Evolutionary conservation across 495 filamentous ascomycete species (phyloP), one percentile per base, ranked within the genome.

Genomic region (Aspergillus incahuasiensis): DNA sequence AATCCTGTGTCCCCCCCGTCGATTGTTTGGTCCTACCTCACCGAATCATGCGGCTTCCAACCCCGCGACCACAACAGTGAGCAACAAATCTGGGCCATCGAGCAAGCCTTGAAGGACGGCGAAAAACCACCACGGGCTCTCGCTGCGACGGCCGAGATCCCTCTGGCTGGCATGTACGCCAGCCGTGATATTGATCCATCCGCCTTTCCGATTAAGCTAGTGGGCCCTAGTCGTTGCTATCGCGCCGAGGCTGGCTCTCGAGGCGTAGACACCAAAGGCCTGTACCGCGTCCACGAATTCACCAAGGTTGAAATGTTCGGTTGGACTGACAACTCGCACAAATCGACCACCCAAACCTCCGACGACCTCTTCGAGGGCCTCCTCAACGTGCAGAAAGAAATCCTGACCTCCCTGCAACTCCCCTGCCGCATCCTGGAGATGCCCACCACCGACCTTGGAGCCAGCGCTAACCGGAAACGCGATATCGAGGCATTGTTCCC

Each of bases 241-340:
- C 86, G 94, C 44, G 94, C 94, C 15, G 94, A 98, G 71, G 95
- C 94, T 1, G 94, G 94, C 18, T 86, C 89, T 5, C 79, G 94
- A 18, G 94, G 94, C 30, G 83, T 83, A 20, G 90, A 95, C 39
- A 95, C 89, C 7, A 97, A 97, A 72, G 94, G 94, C 8, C 78
- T 98, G 6, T 98, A 97, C 73, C 86, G 94, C 12, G 94, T 98
- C n/a, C 94, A 97, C 74, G 94, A 98, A 68, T 98, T 98, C 73
- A 95, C 91, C 38, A 98, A 98, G 65, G 92, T 97, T 1, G 94
- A 98, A 68, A 84, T 98, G 75, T 98, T 98, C 67, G 89, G 85
- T 0, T 98, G 92, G 92, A 58, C 73, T 9, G 73, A 78, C 59
- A 71, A 67, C 35, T 9, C 62, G 19, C 83, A 86, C 0, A 55